phyloP scores from a whole-genome alignment of 352 stramenopile genomes.

The Aphanomyces euteiches region DNA sequence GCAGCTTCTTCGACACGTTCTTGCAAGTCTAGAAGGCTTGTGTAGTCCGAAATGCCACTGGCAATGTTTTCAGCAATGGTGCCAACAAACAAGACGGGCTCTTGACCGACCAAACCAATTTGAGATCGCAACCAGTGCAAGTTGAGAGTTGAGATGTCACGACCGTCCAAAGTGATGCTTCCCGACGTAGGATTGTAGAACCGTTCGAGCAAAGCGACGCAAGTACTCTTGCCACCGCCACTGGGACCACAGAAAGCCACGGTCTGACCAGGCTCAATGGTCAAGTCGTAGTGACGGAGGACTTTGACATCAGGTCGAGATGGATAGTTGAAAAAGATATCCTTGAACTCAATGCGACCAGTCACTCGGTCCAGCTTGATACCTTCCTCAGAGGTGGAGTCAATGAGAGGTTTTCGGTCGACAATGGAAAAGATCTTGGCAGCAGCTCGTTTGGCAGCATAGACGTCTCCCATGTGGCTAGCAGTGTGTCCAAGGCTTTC shows the following conservation, averaged over 20 bases:
- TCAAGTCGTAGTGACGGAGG: slow-evolving; percentile 33
- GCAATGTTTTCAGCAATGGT: slow-evolving; percentile 94
- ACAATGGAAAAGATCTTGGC: slow-evolving; percentile 39
- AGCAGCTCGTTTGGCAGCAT: slow-evolving; percentile 35
- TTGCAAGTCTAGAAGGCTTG: neutral
- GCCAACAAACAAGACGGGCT: slow-evolving; percentile 68
- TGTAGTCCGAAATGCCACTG: neutral
- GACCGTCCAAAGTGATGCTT: slow-evolving; percentile 31
- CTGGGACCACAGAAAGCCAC: slow-evolving; percentile 41
- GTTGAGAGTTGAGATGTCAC: slow-evolving; percentile 43
- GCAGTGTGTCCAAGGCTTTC: slow-evolving; percentile 37
- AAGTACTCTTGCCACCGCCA: slow-evolving; percentile 39
- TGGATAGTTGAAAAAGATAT: slow-evolving; percentile 76
- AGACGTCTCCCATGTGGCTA: slow-evolving; percentile 28
- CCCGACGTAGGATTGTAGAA: slow-evolving; percentile 34
- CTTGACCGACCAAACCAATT: slow-evolving; percentile 40
- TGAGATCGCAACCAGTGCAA: slow-evolving; percentile 41
- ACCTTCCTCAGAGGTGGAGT: slow-evolving; percentile 41
- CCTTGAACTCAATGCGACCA: slow-evolving; percentile 45
- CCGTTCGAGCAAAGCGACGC: slow-evolving; percentile 35
- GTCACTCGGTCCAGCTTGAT: slow-evolving; percentile 30
- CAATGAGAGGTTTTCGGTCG: slow-evolving; percentile 39
- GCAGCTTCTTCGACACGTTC: slow-evolving; percentile 20
- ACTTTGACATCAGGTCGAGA: slow-evolving; percentile 40
- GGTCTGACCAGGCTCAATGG: slow-evolving; percentile 41